phyloP scores from a whole-genome alignment of 352 stramenopile species.

The Phytophthora gonapodyides region DNA sequence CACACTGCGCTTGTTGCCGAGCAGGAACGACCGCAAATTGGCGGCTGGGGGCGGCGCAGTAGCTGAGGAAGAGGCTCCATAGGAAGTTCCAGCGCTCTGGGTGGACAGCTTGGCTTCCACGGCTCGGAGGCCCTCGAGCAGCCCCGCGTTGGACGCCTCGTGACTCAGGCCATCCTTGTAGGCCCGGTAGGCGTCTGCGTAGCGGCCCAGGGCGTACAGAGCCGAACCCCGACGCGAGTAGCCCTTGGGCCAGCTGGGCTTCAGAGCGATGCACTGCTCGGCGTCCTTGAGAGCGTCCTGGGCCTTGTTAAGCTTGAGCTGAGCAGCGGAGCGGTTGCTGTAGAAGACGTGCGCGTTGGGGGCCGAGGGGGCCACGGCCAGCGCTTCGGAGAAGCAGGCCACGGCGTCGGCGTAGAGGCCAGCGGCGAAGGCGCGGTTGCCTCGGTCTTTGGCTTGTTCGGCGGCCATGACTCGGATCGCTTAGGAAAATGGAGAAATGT shows the following conservation, averaged over 20 bases:
- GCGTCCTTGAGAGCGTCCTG: conserved; percentile 72
- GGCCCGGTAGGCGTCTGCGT: conserved; percentile 70
- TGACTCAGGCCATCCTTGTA: conserved; percentile 79
- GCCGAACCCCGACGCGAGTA: conserved; percentile 87
- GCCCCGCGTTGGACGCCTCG: conserved; percentile 64
- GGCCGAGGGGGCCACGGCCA: conserved; percentile 50
- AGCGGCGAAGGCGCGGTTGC: conserved; percentile 78
- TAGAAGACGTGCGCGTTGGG: conserved; percentile 72
- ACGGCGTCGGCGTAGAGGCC: conserved; percentile 74
- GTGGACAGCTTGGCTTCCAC: conserved; percentile 60
- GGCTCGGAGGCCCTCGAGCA: conserved; percentile 68
- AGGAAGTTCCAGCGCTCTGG: conserved; percentile 12
- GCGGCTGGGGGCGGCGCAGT: conserved; percentile 15
- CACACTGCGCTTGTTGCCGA: conserved; percentile 65
- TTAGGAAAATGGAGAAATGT: conserved; percentile 7
- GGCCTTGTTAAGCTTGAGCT: conserved; percentile 82
- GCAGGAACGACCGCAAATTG: conserved; percentile 49
- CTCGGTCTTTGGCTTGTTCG: conserved; percentile 88
- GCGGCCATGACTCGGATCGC: conserved; percentile 55
- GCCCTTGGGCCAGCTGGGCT: conserved; percentile 85
- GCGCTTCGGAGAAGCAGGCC: conserved; percentile 76
- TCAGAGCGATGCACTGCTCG: conserved; percentile 75
- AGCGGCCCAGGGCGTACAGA: conserved; percentile 68
- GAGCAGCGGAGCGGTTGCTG: conserved; percentile 85
- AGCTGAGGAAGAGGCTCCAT: conserved; percentile 3